Percentiles rank a stretch among this genome's conserved stretches.
phyloP scores from a whole-genome alignment of 2,329 filamentous ascomycete genomes.

The Bipolaris bicolor region DNA sequence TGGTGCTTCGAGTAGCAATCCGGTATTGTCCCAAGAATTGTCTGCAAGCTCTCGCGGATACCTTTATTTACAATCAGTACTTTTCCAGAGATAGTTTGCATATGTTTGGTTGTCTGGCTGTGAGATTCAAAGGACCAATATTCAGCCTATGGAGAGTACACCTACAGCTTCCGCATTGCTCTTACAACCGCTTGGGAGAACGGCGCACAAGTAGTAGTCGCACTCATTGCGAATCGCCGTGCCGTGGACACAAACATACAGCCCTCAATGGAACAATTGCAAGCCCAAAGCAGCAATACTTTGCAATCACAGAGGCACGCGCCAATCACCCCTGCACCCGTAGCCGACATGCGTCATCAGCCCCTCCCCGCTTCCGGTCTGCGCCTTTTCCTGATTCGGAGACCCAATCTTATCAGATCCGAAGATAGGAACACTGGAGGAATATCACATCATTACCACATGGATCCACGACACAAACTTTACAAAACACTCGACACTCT shows the following conservation, averaged over 20 bases:
- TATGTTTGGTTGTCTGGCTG: not conserved
- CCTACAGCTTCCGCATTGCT: constrained; percentile 80
- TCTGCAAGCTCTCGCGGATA: constrained; percentile 92
- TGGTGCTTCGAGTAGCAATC: constrained; percentile 73
- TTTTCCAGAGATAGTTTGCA: not conserved
- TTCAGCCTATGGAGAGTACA: constrained; percentile 19
- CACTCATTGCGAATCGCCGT: constrained; percentile 51
- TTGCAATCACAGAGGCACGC: constrained; percentile 7
- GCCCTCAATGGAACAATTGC: constrained; percentile 1
- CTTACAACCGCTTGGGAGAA: constrained; percentile 73
- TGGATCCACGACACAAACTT: constrained; percentile 46
- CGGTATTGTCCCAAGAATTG: constrained; percentile 95
- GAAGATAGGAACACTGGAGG: constrained; percentile 29
- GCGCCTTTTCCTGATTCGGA: constrained; percentile 15
- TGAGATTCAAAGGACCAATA: not conserved
- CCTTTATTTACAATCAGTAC: constrained; percentile 53
- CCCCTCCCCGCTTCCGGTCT: constrained; percentile 11
- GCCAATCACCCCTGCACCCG: constrained; percentile 18
- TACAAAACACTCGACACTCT: constrained; percentile 41
- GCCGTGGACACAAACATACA: constrained; percentile 46
- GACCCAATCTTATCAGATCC: constrained; percentile 45
- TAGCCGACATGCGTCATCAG: constrained; percentile 26
- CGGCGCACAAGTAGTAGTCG: constrained; percentile 57
- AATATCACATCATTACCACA: constrained; percentile 26
- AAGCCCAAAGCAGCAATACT: constrained; percentile 6